phyloP scores from a whole-genome alignment of 2,329 filamentous ascomycete genomes.

The Cladosporium sp. region DNA sequence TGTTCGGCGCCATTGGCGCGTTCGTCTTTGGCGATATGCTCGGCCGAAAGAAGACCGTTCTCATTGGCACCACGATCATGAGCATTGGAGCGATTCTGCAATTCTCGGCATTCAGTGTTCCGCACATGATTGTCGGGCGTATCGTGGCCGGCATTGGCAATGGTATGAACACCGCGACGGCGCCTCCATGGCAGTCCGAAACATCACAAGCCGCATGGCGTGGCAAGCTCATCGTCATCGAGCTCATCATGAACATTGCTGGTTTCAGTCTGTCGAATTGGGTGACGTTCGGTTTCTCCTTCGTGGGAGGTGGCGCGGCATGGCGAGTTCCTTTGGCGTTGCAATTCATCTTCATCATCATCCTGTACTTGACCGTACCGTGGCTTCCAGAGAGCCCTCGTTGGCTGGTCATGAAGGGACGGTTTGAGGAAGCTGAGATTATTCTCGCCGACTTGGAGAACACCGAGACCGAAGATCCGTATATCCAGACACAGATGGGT shows the following conservation, averaged over 20 bases:
- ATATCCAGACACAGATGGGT: slow-evolving; percentile 38
- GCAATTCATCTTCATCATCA: slow-evolving; percentile 47
- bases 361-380: slow-evolving; percentile 42
- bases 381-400: slow-evolving; percentile 45
- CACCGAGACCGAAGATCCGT: slow-evolving; percentile 41
- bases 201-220: slow-evolving; percentile 53
- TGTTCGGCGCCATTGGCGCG: slow-evolving; percentile 51
- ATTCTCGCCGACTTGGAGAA: slow-evolving; percentile 47
- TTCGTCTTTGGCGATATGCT: slow-evolving; percentile 46
- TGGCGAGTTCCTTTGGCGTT: slow-evolving; percentile 47
- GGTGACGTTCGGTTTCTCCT: slow-evolving; percentile 50
- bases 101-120: slow-evolving; percentile 40
- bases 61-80: slow-evolving; percentile 47
- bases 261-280: slow-evolving; percentile 49
- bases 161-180: slow-evolving; percentile 53
- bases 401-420: slow-evolving; percentile 44
- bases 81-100: slow-evolving; percentile 46
- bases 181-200: slow-evolving; percentile 47
- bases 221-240: slow-evolving; percentile 54
- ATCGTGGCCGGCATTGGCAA: slow-evolving; percentile 47
- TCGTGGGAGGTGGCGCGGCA: slow-evolving; percentile 36
- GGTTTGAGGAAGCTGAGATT: slow-evolving; percentile 43
- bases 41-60: slow-evolving; percentile 45
- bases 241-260: slow-evolving; percentile 42
- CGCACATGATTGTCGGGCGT: slow-evolving; percentile 46